phyloP scores from a whole-genome alignment of 805 yeast genomes.

The Brettanomyces anomalus region DNA sequence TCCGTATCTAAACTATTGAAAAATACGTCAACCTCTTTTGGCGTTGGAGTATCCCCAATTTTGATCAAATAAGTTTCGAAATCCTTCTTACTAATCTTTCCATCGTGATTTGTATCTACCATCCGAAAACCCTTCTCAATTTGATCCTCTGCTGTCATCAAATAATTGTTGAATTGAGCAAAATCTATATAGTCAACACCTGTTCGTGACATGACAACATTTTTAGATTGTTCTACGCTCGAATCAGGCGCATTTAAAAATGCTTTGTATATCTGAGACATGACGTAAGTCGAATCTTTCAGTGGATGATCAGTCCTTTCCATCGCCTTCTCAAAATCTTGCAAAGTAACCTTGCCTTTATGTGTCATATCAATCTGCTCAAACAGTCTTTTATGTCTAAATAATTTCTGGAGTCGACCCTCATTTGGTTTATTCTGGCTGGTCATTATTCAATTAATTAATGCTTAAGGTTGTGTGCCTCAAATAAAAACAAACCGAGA shows the following conservation, averaged over 20 bases:
- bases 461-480: no score
- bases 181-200: slow-evolving; percentile 45
- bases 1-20: slow-evolving; percentile 48
- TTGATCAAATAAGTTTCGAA: slow-evolving; percentile 53
- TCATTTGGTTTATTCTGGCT: no score
- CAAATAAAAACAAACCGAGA: no score
- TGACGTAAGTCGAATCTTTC: slow-evolving; percentile 49
- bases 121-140: slow-evolving; percentile 58
- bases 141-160: slow-evolving; percentile 60
- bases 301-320: slow-evolving; percentile 52
- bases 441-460: no score
- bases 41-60: slow-evolving; percentile 45
- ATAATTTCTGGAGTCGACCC: slow-evolving; percentile 9
- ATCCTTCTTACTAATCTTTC: slow-evolving; percentile 56
- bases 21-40: slow-evolving; percentile 42
- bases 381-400: slow-evolving; percentile 34
- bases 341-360: slow-evolving; percentile 40
- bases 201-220: slow-evolving; percentile 24
- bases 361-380: slow-evolving; percentile 33
- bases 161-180: slow-evolving; percentile 57
- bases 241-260: slow-evolving; percentile 23
- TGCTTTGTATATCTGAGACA: slow-evolving; percentile 45
- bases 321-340: slow-evolving; percentile 40
- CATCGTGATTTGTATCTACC: slow-evolving; percentile 68
- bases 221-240: background rate